phyloP scores from a whole-genome alignment of 352 stramenopile genomes.

The Globisporangium nodosum region DNA sequence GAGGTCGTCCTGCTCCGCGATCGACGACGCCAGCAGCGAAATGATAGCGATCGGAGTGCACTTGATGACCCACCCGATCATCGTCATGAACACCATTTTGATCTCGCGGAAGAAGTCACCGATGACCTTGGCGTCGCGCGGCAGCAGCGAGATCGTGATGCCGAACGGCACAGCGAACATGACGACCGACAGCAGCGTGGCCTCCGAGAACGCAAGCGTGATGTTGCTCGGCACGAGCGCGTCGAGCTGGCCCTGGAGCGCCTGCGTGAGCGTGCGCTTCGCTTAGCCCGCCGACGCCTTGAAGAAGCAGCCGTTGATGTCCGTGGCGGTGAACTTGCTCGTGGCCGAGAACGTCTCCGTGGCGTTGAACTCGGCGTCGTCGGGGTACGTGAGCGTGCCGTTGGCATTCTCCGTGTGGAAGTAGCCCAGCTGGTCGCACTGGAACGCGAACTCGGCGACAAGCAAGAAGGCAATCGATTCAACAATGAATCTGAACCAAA shows the following conservation, averaged over 20 bases:
- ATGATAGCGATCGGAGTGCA: constrained; percentile 36
- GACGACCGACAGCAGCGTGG: constrained; percentile 38
- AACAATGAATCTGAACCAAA: no score
- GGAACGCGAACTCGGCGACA: constrained; percentile 11
- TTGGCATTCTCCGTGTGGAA: constrained; percentile 12
- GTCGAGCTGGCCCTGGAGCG: constrained; percentile 23
- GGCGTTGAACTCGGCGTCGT: constrained; percentile 15
- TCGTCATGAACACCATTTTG: constrained; percentile 34
- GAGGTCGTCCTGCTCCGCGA: constrained; percentile 22
- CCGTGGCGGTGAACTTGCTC: constrained; percentile 23
- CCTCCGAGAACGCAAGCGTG: constrained; percentile 25
- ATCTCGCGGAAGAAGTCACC: constrained; percentile 31
- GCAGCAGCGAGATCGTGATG: constrained; percentile 14
- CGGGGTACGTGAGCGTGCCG: constrained; percentile 9
- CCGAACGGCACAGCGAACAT: constrained; percentile 42
- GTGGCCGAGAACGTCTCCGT: constrained; percentile 13
- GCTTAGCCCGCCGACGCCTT: constrained; percentile 1
- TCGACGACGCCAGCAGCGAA: constrained; percentile 28
- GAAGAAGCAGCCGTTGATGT: constrained; percentile 28
- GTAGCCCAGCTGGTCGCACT: constrained; percentile 15
- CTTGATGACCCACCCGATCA: constrained; percentile 39
- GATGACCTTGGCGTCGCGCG: constrained; percentile 11
- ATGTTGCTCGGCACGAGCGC: constrained; percentile 41
- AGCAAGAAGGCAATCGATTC: no score
- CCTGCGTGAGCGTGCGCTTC: constrained; percentile 19